Base-by-base conservation (phyloP, 2,329 filamentous ascomycete species). In the Tolypocladium nubicola region DNA sequence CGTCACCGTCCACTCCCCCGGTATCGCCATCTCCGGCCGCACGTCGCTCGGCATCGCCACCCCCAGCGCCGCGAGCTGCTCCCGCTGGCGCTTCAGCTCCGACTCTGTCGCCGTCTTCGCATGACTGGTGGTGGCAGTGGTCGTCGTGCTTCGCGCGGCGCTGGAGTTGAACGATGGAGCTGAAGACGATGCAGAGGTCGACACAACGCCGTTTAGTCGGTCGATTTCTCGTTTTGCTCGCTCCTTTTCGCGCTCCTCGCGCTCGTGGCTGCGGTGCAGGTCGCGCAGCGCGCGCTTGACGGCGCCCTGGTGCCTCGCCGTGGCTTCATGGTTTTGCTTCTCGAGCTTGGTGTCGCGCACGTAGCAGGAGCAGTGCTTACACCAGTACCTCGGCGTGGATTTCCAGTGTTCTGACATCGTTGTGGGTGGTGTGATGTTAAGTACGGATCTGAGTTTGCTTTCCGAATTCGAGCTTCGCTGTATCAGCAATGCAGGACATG, bases 351-450 rank as follows among this genome's bases (percentile, higher is more conserved):
- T 97, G 77, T 99, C 94, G 73, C 90, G 89, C 54, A 99, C 89
- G 73, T 86, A 97, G 69, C 82, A 83, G 68, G 85, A 84, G 82
- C 94, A 99, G 78, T 96, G 90, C 73, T 97, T 97, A 83, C 94
- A 99, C 91, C 92, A 97, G 76, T 96, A 96, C 70, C 88, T 93
- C 7, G 92, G 92, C 71, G 92, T 96, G 23, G 93, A 97, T 72
- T 97, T 97, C 94, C 94, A 97, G 75, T 96, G 95, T 79, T 97
- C 94, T 0, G 94, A 87, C 94, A 99, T 50, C 16, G 47, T 50
- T 35, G 47, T 47, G 26, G 45, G 14, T 45, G 23, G 8, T 16
- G 16, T 33, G 16, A 35, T 11, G 47, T 5, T 13, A 1, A 35
- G 23, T 10, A 8, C 23, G 19, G 23, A 10, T 30, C 21, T 13